Conservation (phyloP, 352 stramenopile species). For the Globisporangium canariense region DNA sequence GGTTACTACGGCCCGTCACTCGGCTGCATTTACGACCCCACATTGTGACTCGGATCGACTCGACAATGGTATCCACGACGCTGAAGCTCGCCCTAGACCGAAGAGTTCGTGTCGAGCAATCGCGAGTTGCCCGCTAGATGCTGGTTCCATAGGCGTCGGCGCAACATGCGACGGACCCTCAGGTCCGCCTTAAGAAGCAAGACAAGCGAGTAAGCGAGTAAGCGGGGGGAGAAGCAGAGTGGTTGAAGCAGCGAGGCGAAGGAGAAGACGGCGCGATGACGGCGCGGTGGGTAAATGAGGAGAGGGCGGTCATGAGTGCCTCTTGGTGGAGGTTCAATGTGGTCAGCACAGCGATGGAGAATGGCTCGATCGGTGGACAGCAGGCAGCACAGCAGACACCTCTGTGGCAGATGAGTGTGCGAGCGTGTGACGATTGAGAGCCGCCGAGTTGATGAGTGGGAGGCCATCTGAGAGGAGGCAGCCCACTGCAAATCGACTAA, state of each 20-base stretch:
- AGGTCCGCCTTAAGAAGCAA: too few species aligned
- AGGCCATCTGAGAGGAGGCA: neutral
- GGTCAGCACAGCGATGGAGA: neutral
- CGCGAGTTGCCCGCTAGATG: neutral
- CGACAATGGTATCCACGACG: too few species aligned
- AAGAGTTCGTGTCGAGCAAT: too few species aligned
- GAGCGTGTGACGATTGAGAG: neutral
- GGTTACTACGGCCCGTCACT: too few species aligned
- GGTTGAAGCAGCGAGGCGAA: constrained; percentile 1
- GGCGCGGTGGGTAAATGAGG: too few species aligned
- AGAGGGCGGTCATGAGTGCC: neutral
- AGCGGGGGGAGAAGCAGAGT: neutral
- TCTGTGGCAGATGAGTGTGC: neutral
- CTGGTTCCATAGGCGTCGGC: too few species aligned
- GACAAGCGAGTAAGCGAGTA: neutral
- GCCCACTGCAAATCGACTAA: neutral
- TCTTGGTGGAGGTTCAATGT: constrained; percentile 1
- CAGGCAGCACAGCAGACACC: too few species aligned
- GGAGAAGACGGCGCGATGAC: neutral
- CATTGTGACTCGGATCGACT: too few species aligned
- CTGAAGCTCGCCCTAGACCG: too few species aligned
- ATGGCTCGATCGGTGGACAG: too few species aligned
- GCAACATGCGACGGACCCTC: too few species aligned
- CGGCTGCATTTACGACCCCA: too few species aligned
- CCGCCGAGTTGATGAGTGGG: constrained; percentile 1